Evolutionary conservation across 305 asterid species (phyloP).

Genomic region (Galium porrigens): DNA sequence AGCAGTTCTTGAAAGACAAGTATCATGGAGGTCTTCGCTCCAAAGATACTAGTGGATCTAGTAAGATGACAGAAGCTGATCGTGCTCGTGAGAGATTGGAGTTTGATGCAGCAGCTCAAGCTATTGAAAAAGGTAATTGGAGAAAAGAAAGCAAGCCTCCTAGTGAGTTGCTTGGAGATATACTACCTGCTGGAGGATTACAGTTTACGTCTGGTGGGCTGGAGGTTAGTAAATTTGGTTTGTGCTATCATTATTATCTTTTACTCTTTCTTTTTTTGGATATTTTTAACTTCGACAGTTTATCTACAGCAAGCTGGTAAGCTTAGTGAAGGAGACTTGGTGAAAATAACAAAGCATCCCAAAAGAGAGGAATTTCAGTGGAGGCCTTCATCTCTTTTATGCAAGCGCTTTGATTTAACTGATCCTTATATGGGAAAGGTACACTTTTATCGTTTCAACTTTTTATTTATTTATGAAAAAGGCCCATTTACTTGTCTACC

Average conservation of each 20-base stretch:
- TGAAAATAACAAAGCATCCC: constrained; percentile 40
- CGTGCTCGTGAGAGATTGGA: constrained; percentile 97
- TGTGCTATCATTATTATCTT: constrained; percentile 12
- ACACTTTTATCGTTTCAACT: not conserved
- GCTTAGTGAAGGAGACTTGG: constrained; percentile 33
- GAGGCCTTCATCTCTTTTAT: constrained; percentile 80
- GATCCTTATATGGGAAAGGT: constrained; percentile 99
- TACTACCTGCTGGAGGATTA: constrained; percentile 39
- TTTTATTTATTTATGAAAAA: not conserved
- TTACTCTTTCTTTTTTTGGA: constrained; percentile 15
- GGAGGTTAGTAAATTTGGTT: constrained; percentile 37
- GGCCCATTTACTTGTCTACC: not conserved
- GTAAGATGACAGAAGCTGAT: constrained; percentile 80
- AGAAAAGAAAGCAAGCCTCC: constrained; percentile 33
- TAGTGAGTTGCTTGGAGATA: constrained; percentile 38
- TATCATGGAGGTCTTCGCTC: constrained; percentile 84
- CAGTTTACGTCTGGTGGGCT: constrained; percentile 57
- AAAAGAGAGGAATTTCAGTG: constrained; percentile 81
- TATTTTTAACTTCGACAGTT: constrained; percentile 12
- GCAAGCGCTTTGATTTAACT: constrained; percentile 90
- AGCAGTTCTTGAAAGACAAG: constrained; percentile 90
- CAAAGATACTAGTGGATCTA: constrained; percentile 69
- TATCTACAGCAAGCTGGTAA: constrained; percentile 33
- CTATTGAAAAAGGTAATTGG: constrained; percentile 40
- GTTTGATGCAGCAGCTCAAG: constrained; percentile 69